Percentiles rank a stretch among this genome's conserved stretches.
Evolutionary conservation across 78 protist species (phyloP).

Genomic region (Isochrysis galbana): DNA sequence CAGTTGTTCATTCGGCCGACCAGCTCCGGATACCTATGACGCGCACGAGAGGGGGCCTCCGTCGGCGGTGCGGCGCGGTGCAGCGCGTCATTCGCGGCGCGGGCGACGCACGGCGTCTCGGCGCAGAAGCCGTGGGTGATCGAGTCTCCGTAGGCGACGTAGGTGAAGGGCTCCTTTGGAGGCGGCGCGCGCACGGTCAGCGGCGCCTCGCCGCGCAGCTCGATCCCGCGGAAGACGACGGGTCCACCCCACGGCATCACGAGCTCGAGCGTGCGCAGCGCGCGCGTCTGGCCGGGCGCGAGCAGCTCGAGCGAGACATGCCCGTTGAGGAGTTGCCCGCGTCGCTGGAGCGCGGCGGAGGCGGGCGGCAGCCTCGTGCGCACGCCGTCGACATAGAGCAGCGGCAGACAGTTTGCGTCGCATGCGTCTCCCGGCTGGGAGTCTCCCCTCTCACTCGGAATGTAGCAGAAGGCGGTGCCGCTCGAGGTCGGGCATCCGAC

Average conservation of each 20-base stretch:
- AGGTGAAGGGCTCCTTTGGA: not conserved
- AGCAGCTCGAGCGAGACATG: not conserved
- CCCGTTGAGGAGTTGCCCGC: not conserved
- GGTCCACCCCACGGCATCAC: not conserved
- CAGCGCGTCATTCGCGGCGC: too few species aligned
- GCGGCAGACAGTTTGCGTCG: not conserved
- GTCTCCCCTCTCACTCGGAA: not conserved
- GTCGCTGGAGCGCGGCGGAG: not conserved
- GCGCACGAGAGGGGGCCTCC: too few species aligned
- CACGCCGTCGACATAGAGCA: not conserved
- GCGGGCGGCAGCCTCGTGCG: not conserved
- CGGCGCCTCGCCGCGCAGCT: not conserved
- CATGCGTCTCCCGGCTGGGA: not conserved
- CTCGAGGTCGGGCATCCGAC: not conserved
- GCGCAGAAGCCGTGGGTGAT: not conserved
- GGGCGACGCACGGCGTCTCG: conserved; percentile 7
- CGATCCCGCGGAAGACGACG: not conserved
- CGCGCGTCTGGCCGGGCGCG: not conserved
- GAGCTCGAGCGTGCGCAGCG: not conserved
- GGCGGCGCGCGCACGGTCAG: not conserved
- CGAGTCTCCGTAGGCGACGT: not conserved
- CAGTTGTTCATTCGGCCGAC: not conserved
- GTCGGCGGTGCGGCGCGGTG: too few species aligned
- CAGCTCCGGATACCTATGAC: not conserved
- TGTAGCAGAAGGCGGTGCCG: not conserved